These are phyloP conservation scores for Botrytis tulipae DNA, from an alignment of 2,329 filamentous ascomycete genomes.

Conservation along the genomic window DNA sequence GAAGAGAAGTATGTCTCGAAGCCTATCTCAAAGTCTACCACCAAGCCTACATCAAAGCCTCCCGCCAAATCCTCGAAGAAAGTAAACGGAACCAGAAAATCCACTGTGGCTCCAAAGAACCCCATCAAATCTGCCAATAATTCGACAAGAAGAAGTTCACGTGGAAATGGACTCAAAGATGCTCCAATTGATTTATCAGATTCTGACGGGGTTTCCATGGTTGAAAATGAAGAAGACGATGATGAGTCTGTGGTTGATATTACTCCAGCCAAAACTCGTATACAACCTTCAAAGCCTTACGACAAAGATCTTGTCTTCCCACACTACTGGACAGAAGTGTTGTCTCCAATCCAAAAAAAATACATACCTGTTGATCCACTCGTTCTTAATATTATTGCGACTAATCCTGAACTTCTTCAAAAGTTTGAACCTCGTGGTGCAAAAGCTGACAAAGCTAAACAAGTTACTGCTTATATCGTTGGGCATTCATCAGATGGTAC, in stretches of 20 bases:
- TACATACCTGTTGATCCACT: constrained; percentile 78
- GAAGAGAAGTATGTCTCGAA: constrained; percentile 20
- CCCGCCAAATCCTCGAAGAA: constrained; percentile 28
- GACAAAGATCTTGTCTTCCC: constrained; percentile 80
- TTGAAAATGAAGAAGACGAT: constrained; percentile 46
- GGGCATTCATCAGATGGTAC: constrained; percentile 77
- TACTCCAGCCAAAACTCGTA: constrained; percentile 29
- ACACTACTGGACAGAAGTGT: constrained; percentile 88
- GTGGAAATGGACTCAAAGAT: constrained; percentile 36
- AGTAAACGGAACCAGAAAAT: constrained; percentile 29
- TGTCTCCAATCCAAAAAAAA: constrained; percentile 77
- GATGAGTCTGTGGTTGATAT: constrained; percentile 60
- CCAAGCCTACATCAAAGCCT: constrained; percentile 16
- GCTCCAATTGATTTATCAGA: constrained; percentile 47
- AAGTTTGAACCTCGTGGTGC: constrained; percentile 79
- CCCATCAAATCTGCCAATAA: constrained; percentile 26
- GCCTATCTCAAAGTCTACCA: neutral
- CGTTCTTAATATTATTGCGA: constrained; percentile 64
- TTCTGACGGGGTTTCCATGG: constrained; percentile 50
- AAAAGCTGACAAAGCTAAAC: constrained; percentile 81
- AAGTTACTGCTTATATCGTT: constrained; percentile 86
- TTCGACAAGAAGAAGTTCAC: constrained; percentile 29
- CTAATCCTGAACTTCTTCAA: constrained; percentile 68
- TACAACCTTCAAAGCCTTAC: constrained; percentile 49
- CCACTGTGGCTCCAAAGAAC: constrained; percentile 24